Evolutionary conservation across 2,329 filamentous ascomycete genomes (phyloP).

Genomic region (Aspergillus awamori): DNA sequence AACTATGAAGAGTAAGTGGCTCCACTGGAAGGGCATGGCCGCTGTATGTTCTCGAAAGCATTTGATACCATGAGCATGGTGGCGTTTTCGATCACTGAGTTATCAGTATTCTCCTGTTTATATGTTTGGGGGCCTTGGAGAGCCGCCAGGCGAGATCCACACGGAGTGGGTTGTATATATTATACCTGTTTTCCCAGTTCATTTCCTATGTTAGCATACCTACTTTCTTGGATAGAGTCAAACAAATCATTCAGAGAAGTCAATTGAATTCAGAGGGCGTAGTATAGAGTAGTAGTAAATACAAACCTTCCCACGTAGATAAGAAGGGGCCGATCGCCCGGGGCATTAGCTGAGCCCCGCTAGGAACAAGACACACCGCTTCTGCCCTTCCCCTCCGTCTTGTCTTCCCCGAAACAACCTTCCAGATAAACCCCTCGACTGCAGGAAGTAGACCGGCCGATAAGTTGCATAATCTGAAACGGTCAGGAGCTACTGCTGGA

Average conservation of each 20-base stretch:
- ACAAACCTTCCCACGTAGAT: neutral
- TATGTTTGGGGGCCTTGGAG: constrained; percentile 14
- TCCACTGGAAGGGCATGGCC: constrained; percentile 3
- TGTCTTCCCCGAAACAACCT: neutral
- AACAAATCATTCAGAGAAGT: neutral
- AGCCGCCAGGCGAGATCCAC: constrained; percentile 13
- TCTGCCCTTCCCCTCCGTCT: constrained; percentile 23
- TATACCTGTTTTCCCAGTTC: constrained; percentile 15
- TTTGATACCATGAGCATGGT: constrained; percentile 34
- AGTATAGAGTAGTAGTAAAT: neutral
- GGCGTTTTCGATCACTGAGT: constrained; percentile 30
- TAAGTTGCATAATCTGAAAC: constrained; percentile 12
- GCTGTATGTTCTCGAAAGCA: constrained; percentile 26
- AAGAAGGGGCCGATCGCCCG: neutral
- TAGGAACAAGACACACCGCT: constrained; percentile 28
- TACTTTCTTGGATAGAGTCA: neutral
- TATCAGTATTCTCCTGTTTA: constrained; percentile 19
- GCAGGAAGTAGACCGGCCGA: constrained; percentile 6
- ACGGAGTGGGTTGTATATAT: constrained; percentile 26
- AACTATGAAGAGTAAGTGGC: constrained; percentile 64
- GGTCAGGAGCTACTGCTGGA: constrained; percentile 14
- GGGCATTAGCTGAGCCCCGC: constrained; percentile 14
- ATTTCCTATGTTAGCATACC: constrained; percentile 13
- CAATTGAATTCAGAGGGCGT: neutral
- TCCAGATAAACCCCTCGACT: neutral